Conservation (phyloP, 495 filamentous ascomycete species). For the Talaromyces liani region DNA sequence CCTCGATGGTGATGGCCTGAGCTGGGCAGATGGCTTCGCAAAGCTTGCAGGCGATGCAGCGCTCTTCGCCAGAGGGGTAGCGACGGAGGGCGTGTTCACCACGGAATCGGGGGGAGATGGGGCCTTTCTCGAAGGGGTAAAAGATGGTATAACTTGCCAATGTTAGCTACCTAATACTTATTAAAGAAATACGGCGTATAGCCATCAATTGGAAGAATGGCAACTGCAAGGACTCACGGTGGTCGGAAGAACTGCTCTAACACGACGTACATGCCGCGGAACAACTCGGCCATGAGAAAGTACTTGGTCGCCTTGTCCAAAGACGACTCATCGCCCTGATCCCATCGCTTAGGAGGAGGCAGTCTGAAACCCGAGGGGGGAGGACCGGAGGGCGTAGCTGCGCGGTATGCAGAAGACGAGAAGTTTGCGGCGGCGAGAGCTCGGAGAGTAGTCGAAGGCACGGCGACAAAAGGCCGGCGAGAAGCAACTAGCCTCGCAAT, state of each 20-base stretch:
- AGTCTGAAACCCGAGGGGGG: conserved; percentile 73
- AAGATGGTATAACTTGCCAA: conserved; percentile 84
- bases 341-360: conserved; percentile 58
- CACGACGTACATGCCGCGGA: conserved; percentile 95
- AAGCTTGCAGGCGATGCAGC: conserved; percentile 98
- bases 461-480: conserved; percentile 28
- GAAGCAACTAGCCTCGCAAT: conserved; percentile 45
- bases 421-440: conserved; percentile 49
- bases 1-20: conserved; percentile 96
- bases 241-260: conserved; percentile 97
- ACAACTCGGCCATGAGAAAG: conserved; percentile 91
- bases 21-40: conserved; percentile 98
- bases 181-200: conserved; percentile 1
- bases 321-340: conserved; percentile 60
- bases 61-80: conserved; percentile 95
- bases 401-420: conserved; percentile 50
- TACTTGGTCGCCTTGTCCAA: conserved; percentile 82
- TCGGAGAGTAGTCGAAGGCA: conserved; percentile 27
- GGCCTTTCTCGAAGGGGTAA: conserved; percentile 98
- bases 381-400: conserved; percentile 68
- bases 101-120: conserved; percentile 94
- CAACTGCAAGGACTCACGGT: conserved; percentile 58
- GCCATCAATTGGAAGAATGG: neutral
- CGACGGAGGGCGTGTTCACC: conserved; percentile 93
- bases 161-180: conserved; percentile 7